Conservation (phyloP, 2,329 filamentous ascomycete genomes). For the Neocucurbitaria cava region DNA sequence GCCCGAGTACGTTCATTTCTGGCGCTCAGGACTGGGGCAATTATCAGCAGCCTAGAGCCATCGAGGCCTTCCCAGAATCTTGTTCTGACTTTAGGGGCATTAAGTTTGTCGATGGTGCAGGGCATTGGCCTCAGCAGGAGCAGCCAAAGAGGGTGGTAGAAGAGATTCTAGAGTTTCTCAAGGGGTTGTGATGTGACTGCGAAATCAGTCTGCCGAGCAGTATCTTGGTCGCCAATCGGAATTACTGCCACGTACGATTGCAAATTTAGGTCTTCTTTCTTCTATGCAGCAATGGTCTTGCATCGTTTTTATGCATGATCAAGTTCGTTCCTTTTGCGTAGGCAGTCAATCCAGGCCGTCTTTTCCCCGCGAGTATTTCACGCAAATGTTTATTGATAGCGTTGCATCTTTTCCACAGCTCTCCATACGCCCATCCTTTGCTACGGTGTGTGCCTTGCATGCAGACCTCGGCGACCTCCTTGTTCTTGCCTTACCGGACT, state of each 20-base stretch:
- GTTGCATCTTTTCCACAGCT: not conserved
- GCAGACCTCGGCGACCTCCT: not conserved
- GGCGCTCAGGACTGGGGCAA: conserved; percentile 72
- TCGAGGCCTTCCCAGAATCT: conserved; percentile 63
- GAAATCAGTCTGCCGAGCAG: not conserved
- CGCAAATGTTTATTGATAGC: not conserved
- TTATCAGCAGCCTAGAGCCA: conserved; percentile 69
- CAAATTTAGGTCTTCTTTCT: no score
- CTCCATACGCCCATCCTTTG: not conserved
- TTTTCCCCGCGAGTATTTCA: not conserved
- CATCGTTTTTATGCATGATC: not conserved
- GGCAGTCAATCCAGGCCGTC: not conserved
- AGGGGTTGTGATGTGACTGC: conserved; percentile 1
- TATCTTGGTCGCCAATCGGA: no score
- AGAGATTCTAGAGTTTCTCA: conserved; percentile 56
- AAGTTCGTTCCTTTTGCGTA: not conserved
- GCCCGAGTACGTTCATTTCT: conserved; percentile 68
- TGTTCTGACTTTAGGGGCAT: conserved; percentile 63
- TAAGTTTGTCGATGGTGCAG: conserved; percentile 64
- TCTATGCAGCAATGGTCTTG: no score
- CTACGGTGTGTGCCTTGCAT: not conserved
- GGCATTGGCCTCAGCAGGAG: conserved; percentile 76
- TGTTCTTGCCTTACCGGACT: not conserved
- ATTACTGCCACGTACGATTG: no score
- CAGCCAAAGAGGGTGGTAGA: conserved; percentile 62